Base-by-base conservation (phyloP, 2,329 filamentous ascomycete genomes). In the Reticulascus tulasneorum region DNA sequence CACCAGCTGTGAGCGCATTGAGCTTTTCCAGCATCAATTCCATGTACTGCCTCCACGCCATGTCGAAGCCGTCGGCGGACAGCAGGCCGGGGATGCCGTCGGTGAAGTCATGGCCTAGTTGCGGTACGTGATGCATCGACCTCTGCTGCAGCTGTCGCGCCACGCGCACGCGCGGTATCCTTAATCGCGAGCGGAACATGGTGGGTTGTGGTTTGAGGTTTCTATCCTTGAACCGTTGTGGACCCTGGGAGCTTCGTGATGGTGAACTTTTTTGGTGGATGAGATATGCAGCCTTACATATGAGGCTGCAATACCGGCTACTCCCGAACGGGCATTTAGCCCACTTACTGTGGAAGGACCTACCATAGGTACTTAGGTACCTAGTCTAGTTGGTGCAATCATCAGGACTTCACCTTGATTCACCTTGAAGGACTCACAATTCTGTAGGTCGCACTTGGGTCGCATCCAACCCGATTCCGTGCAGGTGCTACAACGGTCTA, bases 21-120 rank as follows among this genome's bases (percentile, higher is more conserved):
- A 97, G 74, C 62, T 84, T 85, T 45, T 87, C 71, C 34, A 90
- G 61, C 53, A 91, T 71, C 47, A 84, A 64, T 23, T 67, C 57
- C 72, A 94, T 89, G 66, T 96, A 94, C 54, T 89, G 71, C 22
- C 75, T 82, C 82, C 88, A 98, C 32, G 89, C 82, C 36, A 86
- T 74, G 37, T 83, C 66, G 62, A 86, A 94, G 36, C 77, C 86
- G 33, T 75, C 68, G 3, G 72, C 60, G 20, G 81, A 81, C 56
- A 95, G 71, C 42, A 97, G 71, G 11, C 79, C 77, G n/a, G 79
- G 75, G 6, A 95, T 70, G 40, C 71, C 75, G 28, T 71, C 40
- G 33, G 58, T 56, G 62, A 63, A 71, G 47, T 69, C 56, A 37
- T 74, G 66, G 22, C 50, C 51, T 45, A 77, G 62, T 23, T 51